Conservation (phyloP, 306 rosid genomes). For the Albizia julibrissin region DNA sequence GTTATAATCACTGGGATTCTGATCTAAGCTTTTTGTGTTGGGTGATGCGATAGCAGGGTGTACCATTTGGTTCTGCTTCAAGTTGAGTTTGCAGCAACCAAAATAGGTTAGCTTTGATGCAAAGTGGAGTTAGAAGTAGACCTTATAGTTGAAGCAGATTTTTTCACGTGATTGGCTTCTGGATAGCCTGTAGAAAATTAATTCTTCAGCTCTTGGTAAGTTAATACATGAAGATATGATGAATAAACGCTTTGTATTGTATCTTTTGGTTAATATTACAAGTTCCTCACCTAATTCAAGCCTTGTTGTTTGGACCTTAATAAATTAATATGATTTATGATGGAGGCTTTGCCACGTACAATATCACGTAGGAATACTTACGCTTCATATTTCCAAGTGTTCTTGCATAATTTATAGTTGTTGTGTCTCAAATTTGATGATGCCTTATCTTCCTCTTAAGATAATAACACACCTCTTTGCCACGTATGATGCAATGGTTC, state of each 20-base stretch:
- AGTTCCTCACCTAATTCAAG: background rate
- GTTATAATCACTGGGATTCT: conserved; percentile 35
- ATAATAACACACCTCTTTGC: background rate
- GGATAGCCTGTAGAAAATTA: background rate
- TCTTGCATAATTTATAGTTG: background rate
- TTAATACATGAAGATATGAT: background rate
- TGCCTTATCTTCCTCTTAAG: background rate
- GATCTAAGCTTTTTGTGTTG: conserved; percentile 44
- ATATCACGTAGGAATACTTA: background rate
- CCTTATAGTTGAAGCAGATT: conserved; percentile 3
- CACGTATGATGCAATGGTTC: too few species aligned
- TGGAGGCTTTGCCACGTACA: background rate
- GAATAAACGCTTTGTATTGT: background rate
- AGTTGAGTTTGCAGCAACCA: conserved; percentile 59
- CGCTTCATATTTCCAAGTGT: background rate
- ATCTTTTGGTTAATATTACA: too few species aligned
- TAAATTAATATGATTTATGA: background rate
- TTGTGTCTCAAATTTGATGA: background rate
- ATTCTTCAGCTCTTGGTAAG: background rate
- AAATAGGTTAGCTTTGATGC: conserved; percentile 57
- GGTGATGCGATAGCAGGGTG: conserved; percentile 49
- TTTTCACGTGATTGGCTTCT: background rate
- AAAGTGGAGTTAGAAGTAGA: conserved; percentile 8
- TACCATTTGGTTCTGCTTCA: conserved; percentile 65
- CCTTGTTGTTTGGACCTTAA: background rate